Base-by-base conservation (phyloP, 805 yeast species). In the Ogataea philodendri region DNA sequence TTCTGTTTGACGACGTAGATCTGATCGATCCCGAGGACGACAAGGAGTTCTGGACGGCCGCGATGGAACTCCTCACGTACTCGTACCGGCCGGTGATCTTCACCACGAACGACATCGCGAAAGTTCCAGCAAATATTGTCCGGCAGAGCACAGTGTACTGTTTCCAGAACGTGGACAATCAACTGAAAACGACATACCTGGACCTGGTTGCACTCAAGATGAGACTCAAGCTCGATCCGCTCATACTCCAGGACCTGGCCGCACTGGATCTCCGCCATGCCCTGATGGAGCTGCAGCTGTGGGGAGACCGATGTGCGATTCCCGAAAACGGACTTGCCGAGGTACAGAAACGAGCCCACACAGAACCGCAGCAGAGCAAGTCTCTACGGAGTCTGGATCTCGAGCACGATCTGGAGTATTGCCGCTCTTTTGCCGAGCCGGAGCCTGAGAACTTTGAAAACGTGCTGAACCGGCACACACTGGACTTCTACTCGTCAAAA, bases 1-100 rank as follows among this genome's bases (percentile, higher is more conserved):
- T 93, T 4, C 59, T 93, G 21, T 67, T 90, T 39, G 96, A 89
- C 48, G 96, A 90, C 50, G 89, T 84, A 25, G 96, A 90, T 54
- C 66, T 85, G 8, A 56, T 89, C 13, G 86, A 82, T 50, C 86
- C 77, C 35, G 76, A 72, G 25, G 77, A 74, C 4, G 97, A 93
- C 50, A 76, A 73, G 38, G 77, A 78, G 2, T 89, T 90, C 53
- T 93, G 97, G 96, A 52, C 68, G 1, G 77, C 81, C 2, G 68
- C 87, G 3, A 74, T 72, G 29, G 80, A 76, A 31, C 67, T 85
- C 9, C 58, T 87, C 24, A 66, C 48, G 3, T 57, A 50, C 29
- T 57, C 65, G 2, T 55, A 57, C 32, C 44, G 65, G n/a, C 65
- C 66, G 1, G 55, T 61, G 9, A 46, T 61, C 9, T 49, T 61